Base-by-base conservation (phyloP, 306 rosid genomes). In the Cyamopsis tetragonoloba region DNA sequence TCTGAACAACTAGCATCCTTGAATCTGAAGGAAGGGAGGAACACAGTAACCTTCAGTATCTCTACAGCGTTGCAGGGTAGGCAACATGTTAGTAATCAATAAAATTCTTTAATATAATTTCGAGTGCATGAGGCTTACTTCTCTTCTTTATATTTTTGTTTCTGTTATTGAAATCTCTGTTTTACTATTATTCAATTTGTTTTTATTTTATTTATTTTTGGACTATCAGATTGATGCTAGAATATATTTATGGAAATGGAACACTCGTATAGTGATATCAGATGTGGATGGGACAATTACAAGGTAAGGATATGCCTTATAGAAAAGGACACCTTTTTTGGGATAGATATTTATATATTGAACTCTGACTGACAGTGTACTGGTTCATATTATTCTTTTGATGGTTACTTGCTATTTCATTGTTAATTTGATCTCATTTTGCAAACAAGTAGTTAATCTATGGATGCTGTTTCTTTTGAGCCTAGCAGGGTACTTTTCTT, bases 211-310 rank as follows among this genome's bases (percentile, higher is more conserved):
- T 12, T 11, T 43, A 54, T 31, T 55, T 59, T n/a, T n/a, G n/a
- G 30, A 49, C 64, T 42, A 35, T 77, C 66, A 95, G 99, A 73
- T 91, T 74, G 96, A 95, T 66, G 96, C 96, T 57, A 78, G 86
- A 9, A 88, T 95, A 72, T 95, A 77, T 83, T 77, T 90, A 72
- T 95, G 96, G 99, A 95, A 90, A 79, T 95, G 97, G 99, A 83
- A 91, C 72, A 80, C 91, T 39, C 97, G 90, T 1, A 85, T 95
- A 37, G 97, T 95, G 46, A 85, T 95, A 71, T 95, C 99, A 53
- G 99, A 95, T 61, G 99, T 95, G 64, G 99, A 95, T 79, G 99
- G 99, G 57, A 95, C 99, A 65, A 95, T 95, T 55, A 95, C 99
- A 66, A 90, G 83, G 99, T 95, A 81, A 71, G 64, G 53, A 66